phyloP scores from a whole-genome alignment of 225 moss, liverwort and hornwort species.

The Sphagnum tenellum region DNA sequence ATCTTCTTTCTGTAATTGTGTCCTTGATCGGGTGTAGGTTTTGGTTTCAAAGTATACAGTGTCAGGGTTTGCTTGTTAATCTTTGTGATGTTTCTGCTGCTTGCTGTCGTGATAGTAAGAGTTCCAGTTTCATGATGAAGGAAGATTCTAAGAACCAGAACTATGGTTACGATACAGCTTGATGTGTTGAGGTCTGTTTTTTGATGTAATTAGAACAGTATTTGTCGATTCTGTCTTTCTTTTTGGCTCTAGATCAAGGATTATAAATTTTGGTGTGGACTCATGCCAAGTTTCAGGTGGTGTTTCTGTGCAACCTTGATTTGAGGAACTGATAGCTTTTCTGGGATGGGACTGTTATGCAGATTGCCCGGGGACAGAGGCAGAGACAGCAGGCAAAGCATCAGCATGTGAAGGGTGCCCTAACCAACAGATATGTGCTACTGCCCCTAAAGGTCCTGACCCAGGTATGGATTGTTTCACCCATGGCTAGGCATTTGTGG shows the following conservation, averaged over 20 bases:
- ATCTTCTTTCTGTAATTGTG: too few relatives aligned
- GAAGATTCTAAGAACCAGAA: too few relatives aligned
- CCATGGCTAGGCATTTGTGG: too few relatives aligned
- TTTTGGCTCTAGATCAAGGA: neutral
- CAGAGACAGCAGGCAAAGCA: constrained; percentile 87
- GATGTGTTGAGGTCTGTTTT: neutral
- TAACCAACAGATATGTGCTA: constrained; percentile 84
- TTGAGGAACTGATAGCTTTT: too few relatives aligned
- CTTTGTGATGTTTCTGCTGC: too few relatives aligned
- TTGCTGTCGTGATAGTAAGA: too few relatives aligned
- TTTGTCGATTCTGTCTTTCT: neutral
- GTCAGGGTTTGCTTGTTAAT: too few relatives aligned
- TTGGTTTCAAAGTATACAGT: too few relatives aligned
- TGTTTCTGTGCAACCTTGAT: constrained; percentile 7
- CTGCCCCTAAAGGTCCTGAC: constrained; percentile 92
- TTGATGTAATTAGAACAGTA: neutral
- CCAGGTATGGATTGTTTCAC: constrained; percentile 38
- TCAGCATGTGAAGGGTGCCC: constrained; percentile 90
- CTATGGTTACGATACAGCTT: neutral
- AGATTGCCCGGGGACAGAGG: constrained; percentile 95
- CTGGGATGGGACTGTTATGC: too few relatives aligned
- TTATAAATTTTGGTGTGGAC: neutral
- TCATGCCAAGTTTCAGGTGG: neutral
- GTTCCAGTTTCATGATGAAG: too few relatives aligned
- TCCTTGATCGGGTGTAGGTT: too few relatives aligned